phyloP scores from a whole-genome alignment of 2,329 filamentous ascomycete species.

The Hymenoscyphus scutula region DNA sequence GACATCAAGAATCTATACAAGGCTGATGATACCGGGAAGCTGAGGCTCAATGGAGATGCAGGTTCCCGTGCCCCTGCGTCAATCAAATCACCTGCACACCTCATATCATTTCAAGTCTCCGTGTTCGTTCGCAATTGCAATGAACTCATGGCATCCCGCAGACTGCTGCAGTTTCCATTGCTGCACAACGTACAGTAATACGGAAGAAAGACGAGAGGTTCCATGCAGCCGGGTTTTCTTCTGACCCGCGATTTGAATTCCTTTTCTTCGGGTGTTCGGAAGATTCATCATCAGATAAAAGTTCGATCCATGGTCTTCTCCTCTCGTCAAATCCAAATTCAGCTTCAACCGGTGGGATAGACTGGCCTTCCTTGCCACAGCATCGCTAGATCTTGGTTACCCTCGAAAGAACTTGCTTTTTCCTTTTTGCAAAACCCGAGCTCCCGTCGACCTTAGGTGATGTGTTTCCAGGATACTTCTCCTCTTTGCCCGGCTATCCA shows the following conservation, averaged over 20 bases:
- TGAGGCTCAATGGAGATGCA: not conserved
- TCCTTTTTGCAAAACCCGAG: not conserved
- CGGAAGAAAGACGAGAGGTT: too few species aligned
- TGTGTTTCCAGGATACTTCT: not conserved
- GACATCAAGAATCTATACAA: not conserved
- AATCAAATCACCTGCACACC: not conserved
- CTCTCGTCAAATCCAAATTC: too few species aligned
- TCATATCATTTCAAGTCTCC: not conserved
- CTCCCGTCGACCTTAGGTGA: not conserved
- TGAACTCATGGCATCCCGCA: not conserved
- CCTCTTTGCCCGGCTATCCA: not conserved
- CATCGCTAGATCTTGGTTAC: not conserved
- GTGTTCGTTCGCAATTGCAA: not conserved
- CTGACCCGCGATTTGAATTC: too few species aligned
- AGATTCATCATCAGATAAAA: too few species aligned
- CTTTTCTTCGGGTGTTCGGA: too few species aligned
- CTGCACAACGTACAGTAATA: too few species aligned
- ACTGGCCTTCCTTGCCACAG: not conserved
- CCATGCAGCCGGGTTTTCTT: too few species aligned
- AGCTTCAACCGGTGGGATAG: not conserved
- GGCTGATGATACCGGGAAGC: not conserved
- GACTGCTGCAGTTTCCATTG: not conserved
- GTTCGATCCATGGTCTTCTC: too few species aligned
- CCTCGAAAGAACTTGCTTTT: not conserved
- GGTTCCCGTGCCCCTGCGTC: not conserved